Evolutionary conservation across 345 rosid species (phyloP).

Genomic region (Turnera subulata): DNA sequence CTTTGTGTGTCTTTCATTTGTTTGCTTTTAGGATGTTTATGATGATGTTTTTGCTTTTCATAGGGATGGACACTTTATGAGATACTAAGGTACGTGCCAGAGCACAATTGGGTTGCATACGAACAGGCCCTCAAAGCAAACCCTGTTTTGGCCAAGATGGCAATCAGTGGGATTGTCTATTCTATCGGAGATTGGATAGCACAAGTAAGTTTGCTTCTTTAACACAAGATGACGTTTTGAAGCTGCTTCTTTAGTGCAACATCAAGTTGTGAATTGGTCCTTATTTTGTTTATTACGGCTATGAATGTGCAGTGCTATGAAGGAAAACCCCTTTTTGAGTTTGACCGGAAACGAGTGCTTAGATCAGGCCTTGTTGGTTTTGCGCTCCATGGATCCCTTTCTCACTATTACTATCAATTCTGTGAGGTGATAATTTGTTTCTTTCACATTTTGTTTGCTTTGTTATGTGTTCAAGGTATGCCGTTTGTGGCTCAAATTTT

Average conservation of each 20-base stretch:
- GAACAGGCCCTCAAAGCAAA: constrained; percentile 79
- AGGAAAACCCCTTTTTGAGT: constrained; percentile 80
- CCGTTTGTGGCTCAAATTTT: constrained; percentile 17
- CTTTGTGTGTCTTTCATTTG: too few species aligned
- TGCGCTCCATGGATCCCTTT: constrained; percentile 89
- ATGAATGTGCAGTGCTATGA: constrained; percentile 61
- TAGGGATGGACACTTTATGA: constrained; percentile 98
- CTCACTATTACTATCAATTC: constrained; percentile 85
- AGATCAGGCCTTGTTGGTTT: constrained; percentile 95
- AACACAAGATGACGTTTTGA: too few species aligned
- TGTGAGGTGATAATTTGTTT: constrained; percentile 57
- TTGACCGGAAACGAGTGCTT: constrained; percentile 54
- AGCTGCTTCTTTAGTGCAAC: neutral
- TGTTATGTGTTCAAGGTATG: neutral
- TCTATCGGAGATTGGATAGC: constrained; percentile 96
- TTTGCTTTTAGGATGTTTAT: neutral
- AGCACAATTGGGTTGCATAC: constrained; percentile 91
- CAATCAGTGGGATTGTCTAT: constrained; percentile 85
- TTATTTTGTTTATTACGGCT: neutral
- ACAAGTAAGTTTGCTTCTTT: constrained; percentile 44
- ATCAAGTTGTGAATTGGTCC: constrained; percentile 2
- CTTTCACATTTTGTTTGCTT: constrained; percentile 8
- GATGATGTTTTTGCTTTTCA: neutral
- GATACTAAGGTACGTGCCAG: constrained; percentile 73
- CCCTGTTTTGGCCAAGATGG: constrained; percentile 95